Percentiles rank a stretch among this genome's conserved stretches.
These are phyloP conservation scores for Asterochloris erici DNA, from an alignment of 139 green algal genomes.

Conservation along the genomic window DNA sequence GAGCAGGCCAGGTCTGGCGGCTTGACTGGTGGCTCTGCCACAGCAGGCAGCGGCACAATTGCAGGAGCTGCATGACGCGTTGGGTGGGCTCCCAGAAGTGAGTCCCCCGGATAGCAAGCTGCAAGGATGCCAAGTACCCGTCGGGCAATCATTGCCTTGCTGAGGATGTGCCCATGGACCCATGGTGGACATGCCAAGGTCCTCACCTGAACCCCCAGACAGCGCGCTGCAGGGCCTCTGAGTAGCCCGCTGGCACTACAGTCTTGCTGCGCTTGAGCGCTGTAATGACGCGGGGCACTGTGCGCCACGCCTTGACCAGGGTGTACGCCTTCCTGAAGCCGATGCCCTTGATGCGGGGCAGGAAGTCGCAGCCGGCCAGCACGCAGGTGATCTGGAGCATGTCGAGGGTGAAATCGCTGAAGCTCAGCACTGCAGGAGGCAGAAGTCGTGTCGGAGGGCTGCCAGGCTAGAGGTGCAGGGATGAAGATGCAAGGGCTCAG, in stretches of 20 bases:
- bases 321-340: constrained; percentile 4
- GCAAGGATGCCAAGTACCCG: too few relatives aligned
- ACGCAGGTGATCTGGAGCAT: constrained; percentile 38
- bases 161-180: too few relatives aligned
- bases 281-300: not conserved
- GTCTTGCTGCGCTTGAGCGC: not conserved
- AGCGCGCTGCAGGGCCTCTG: not conserved
- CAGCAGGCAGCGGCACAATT: too few relatives aligned
- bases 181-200: too few relatives aligned
- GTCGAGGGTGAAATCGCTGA: constrained; percentile 23
- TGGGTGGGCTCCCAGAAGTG: too few relatives aligned
- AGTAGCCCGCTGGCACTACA: not conserved
- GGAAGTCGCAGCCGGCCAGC: constrained; percentile 33
- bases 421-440: not conserved
- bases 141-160: too few relatives aligned
- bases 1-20: too few relatives aligned
- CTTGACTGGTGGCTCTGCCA: too few relatives aligned
- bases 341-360: constrained; percentile 12
- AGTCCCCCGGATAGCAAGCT: too few relatives aligned
- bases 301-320: constrained; percentile 9
- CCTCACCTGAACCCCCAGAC: not conserved
- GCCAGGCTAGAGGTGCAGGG: not conserved
- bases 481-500: not conserved
- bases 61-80: too few relatives aligned
- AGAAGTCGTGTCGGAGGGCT: not conserved